Evolutionary conservation across 495 filamentous ascomycete genomes (phyloP).

Genomic region (Neurospora tetrasperma): DNA sequence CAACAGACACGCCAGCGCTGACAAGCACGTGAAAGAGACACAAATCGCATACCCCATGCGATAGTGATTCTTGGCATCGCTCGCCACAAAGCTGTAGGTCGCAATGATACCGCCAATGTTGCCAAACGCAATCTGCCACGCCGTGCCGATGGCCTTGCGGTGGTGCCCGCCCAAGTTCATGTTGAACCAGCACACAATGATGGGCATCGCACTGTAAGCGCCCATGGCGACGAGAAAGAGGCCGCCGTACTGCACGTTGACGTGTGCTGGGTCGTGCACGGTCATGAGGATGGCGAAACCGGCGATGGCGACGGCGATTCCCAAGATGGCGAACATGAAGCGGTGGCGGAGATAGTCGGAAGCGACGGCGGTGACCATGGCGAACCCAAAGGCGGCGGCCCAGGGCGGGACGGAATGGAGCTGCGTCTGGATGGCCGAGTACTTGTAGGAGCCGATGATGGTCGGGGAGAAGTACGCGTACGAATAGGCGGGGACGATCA

Average conservation of each 20-base stretch:
- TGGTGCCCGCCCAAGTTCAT: conserved; percentile 90
- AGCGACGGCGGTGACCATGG: conserved; percentile 57
- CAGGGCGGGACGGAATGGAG: conserved; percentile 78
- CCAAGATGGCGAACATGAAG: conserved; percentile 59
- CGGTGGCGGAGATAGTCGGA: conserved; percentile 64
- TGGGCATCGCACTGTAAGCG: conserved; percentile 63
- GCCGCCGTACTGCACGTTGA: conserved; percentile 52
- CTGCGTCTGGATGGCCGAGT: conserved; percentile 61
- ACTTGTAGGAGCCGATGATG: conserved; percentile 61
- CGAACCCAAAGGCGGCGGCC: conserved; percentile 66
- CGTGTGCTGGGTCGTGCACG: conserved; percentile 40
- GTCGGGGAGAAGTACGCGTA: conserved; percentile 61
- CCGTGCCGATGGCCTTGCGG: conserved; percentile 68
- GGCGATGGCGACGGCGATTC: conserved; percentile 52
- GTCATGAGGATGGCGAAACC: conserved; percentile 66
- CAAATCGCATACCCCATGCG: conserved; percentile 69
- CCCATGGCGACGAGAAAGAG: conserved; percentile 62
- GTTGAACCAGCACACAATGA: conserved; percentile 86
- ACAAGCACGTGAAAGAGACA: conserved; percentile 62
- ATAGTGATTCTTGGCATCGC: conserved; percentile 56
- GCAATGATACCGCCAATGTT: conserved; percentile 91
- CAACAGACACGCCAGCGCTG: conserved; percentile 44
- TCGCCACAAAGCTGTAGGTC: conserved; percentile 66
- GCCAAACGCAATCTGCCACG: conserved; percentile 89
- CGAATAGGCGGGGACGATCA: conserved; percentile 81